phyloP scores from a whole-genome alignment of 495 filamentous ascomycete genomes.

The Thozetella sp. region DNA sequence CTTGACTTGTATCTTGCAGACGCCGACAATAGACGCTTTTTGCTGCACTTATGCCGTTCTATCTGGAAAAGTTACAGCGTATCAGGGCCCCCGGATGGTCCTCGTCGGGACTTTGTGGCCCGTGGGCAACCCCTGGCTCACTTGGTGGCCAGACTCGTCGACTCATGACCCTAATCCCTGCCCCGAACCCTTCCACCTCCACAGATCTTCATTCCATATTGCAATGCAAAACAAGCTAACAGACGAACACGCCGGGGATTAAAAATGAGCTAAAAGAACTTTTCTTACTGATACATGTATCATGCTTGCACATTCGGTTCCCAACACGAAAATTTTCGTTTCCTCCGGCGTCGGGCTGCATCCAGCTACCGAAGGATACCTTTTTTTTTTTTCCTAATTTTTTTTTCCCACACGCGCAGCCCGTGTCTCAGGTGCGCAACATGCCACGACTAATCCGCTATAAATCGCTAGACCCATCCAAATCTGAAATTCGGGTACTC shows the following conservation, averaged over 20 bases:
- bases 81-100: too few relatives aligned
- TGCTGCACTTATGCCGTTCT: too few relatives aligned
- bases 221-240: not conserved
- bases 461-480: constrained; percentile 7
- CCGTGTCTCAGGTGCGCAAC: not conserved
- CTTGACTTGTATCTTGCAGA: too few relatives aligned
- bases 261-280: not conserved
- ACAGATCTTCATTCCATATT: not conserved
- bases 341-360: not conserved
- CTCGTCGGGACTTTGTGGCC: too few relatives aligned
- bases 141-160: too few relatives aligned
- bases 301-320: not conserved
- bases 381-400: not conserved
- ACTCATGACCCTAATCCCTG: not conserved
- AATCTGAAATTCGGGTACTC: constrained; percentile 5
- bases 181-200: not conserved
- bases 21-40: too few relatives aligned
- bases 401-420: not conserved
- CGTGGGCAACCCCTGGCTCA: too few relatives aligned
- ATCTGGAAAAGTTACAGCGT: too few relatives aligned
- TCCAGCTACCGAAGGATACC: not conserved
- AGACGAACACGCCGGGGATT: not conserved
- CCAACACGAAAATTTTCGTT: not conserved
- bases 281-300: not conserved
- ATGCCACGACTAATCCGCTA: not conserved